Base-by-base conservation (phyloP, 805 yeast species). In the Myxozyma monticola region DNA sequence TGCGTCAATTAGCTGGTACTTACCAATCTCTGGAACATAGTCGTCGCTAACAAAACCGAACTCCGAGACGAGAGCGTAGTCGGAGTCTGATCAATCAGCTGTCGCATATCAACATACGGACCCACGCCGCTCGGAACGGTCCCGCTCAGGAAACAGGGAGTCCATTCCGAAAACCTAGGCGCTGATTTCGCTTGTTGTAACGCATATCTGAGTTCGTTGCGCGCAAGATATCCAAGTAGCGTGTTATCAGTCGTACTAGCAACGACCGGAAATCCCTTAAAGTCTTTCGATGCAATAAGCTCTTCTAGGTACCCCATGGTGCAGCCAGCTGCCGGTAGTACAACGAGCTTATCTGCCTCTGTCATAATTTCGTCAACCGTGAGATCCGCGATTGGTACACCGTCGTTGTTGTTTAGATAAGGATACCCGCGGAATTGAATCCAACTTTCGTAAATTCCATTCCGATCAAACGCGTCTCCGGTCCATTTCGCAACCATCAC, bases 401-500 rank as follows among this genome's bases (percentile, higher is more conserved):
- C 74, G 9, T 71, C 61, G 26, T 73, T 71, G 26, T 74, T 68
- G 22, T 62, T 65, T 22, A 79, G 60, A 45, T 71, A 76, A 1
- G 79, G 78, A 42, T 74, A 72, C 7, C 68, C 67, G 30, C 54
- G 42, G 34, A 68, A 66, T 20, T 67, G 61, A 30, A 78, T 70
- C 82, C 82, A 78, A 36, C 67, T 62, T 49, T 87, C 93, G 62
- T 85, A 85, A 42, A 85, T 80, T 41, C 86, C 84, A 3, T 49
- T 48, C 35, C 74, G 74, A 18, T 76, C 70, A 37, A 84, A 66
- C 45, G 78, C 71, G 62, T 88, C 93, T 56, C 80, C 83, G n/a
- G 81, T 75, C 68, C 85, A 77, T 60, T 85, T 82, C 41, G 90
- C 79, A 7, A 82, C 74, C 73, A 88, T 77, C 2, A 87, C 95